Percentiles rank a stretch among this genome's conserved stretches.
These are phyloP conservation scores for Paspalum vaginatum DNA, from an alignment of 176 grass and related monocot species.

Conservation along the genomic window DNA sequence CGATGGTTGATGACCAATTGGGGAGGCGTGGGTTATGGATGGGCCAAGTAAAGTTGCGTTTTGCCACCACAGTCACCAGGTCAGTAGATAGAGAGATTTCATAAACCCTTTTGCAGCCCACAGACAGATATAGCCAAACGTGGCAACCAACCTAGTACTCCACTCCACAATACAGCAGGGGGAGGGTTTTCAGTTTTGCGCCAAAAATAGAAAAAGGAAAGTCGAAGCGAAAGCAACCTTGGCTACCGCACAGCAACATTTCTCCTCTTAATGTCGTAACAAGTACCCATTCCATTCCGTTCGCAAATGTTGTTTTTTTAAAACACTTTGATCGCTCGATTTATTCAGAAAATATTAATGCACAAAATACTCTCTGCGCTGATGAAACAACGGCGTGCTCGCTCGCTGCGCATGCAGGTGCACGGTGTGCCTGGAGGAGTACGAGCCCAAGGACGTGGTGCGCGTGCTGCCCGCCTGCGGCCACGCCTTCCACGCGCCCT, in stretches of 20 bases:
- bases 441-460: constrained; percentile 61
- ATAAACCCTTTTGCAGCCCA: not conserved
- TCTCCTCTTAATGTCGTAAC: not conserved
- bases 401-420: constrained; percentile 40
- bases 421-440: constrained; percentile 73
- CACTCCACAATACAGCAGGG: no score
- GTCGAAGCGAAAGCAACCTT: not conserved
- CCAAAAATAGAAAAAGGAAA: not conserved
- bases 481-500: constrained; percentile 71
- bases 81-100: not conserved
- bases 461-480: constrained; percentile 63
- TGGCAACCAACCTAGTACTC: not conserved
- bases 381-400: not conserved
- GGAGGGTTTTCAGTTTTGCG: no score
- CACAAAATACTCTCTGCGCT: no score
- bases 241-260: not conserved
- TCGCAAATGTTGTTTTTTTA: no score
- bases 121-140: not conserved
- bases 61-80: not conserved
- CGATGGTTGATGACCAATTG: no score
- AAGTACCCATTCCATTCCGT: no score
- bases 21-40: not conserved
- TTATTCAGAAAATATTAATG: no score
- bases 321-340: no score
- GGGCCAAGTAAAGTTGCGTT: constrained; percentile 12